Percentiles rank a stretch among this genome's conserved stretches.
Evolutionary conservation across 495 filamentous ascomycete species (phyloP).

Genomic region (Aspergillus indologenus): DNA sequence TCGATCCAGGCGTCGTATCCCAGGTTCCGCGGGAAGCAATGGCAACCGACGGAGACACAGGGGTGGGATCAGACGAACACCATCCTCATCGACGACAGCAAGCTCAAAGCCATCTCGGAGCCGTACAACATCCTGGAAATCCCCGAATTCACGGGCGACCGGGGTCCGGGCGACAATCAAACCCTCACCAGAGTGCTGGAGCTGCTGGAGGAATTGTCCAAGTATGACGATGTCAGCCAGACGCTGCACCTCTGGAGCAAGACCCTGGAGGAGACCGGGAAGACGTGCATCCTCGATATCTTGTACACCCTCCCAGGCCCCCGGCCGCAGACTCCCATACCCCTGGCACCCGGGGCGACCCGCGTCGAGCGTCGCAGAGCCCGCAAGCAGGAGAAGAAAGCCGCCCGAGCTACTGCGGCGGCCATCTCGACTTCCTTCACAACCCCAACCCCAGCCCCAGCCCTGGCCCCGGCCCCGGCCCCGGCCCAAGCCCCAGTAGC

Average conservation of each 20-base stretch:
- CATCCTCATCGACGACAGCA: slow-evolving; percentile 80
- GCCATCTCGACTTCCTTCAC: too few species aligned
- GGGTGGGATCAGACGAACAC: slow-evolving; percentile 83
- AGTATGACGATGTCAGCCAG: slow-evolving; percentile 41
- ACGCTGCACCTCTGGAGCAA: slow-evolving; percentile 30
- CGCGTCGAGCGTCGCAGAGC: slow-evolving; percentile 18
- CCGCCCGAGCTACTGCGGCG: background rate
- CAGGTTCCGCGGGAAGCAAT: background rate
- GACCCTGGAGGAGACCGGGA: background rate
- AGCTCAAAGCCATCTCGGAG: slow-evolving; percentile 73
- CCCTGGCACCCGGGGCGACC: too few species aligned
- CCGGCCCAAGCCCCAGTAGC: background rate
- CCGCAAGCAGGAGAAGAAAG: slow-evolving; percentile 24
- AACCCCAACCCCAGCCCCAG: too few species aligned
- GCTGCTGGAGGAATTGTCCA: slow-evolving; percentile 31
- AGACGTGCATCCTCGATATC: slow-evolving; percentile 27
- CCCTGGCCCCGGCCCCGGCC: too few species aligned
- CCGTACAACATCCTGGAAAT: slow-evolving; percentile 80
- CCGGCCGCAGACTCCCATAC: background rate
- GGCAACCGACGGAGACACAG: background rate
- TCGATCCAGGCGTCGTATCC: slow-evolving; percentile 51
- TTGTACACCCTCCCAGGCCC: slow-evolving; percentile 9
- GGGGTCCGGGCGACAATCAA: slow-evolving; percentile 24
- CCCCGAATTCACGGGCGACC: slow-evolving; percentile 60
- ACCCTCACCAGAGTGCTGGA: slow-evolving; percentile 33